Percentiles rank a stretch among this genome's conserved stretches.
Evolutionary conservation across 1,139 yeast genomes (phyloP).

Genomic region (Pichia sp.): DNA sequence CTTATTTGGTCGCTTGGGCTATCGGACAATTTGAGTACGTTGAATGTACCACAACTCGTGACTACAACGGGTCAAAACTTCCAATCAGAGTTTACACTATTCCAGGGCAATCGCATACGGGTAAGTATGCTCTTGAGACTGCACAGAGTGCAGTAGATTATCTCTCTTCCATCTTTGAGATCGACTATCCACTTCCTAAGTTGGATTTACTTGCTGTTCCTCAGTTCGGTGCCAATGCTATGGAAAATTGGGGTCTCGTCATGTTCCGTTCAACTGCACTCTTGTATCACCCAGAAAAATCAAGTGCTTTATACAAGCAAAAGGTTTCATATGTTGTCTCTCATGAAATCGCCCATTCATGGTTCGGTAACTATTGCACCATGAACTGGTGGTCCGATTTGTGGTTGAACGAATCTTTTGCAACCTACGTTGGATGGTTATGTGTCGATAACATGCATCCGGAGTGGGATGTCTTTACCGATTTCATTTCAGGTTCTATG

Average conservation of each 20-base stretch:
- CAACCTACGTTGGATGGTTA: conserved; percentile 54
- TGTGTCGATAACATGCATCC: conserved; percentile 51
- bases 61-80: conserved; percentile 37
- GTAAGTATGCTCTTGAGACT: conserved; percentile 46
- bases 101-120: conserved; percentile 48
- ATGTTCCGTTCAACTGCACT: conserved; percentile 54
- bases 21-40: conserved; percentile 54
- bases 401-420: conserved; percentile 62
- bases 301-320: conserved; percentile 44
- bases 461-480: conserved; percentile 55
- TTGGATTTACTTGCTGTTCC: conserved; percentile 56
- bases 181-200: conserved; percentile 58
- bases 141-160: conserved; percentile 51
- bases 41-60: conserved; percentile 37
- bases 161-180: conserved; percentile 49
- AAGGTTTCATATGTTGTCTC: conserved; percentile 57
- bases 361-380: conserved; percentile 61
- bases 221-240: conserved; percentile 56
- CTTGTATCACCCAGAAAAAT: conserved; percentile 43
- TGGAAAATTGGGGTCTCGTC: conserved; percentile 60
- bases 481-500: conserved; percentile 48
- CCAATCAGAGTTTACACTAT: conserved; percentile 56
- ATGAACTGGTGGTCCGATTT: conserved; percentile 65
- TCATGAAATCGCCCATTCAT: conserved; percentile 62
- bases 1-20: conserved; percentile 57